Evolutionary conservation across 2,329 filamentous ascomycete genomes (phyloP), one percentile per base, ranked within the genome.

Genomic region (Chaetomium strumarium): DNA sequence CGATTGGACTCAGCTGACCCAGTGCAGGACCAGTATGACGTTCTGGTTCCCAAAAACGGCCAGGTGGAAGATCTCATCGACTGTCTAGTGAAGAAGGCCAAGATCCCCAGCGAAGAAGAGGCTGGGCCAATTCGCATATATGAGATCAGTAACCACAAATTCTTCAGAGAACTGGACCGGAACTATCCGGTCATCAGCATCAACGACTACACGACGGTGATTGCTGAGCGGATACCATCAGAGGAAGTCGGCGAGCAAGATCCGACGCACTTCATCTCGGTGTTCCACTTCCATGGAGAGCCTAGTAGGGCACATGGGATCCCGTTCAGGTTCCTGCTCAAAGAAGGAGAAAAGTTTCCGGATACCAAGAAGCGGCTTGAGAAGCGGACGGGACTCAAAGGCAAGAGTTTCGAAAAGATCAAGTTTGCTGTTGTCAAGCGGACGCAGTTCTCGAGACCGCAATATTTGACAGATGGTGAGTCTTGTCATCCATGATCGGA

Each of bases 361-460:
- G 89, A 97, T 33, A 96, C 91, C 40, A 96, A 92, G 74, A 90
- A 95, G 72, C 84, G 93, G n/a, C 75, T 99, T 4, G 91, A 93
- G 62, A 92, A 91, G 69, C 80, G 92, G 54, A 96, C 89, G 0
- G 91, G 91, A 24, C 85, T 99, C 72, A 96, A 96, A 71, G 95
- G 93, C 69, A 99, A 99, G 76, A 90, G 90, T 60, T 91, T 99
- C 61, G 92, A 99, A 70, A 97, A 97, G 77, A 93, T 99, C 70
- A 96, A 95, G 70, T 96, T 99, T 74, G 88, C 90, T 7, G 71
- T 95, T 31, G 80, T 96, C 47, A 76, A 84, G 67, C 77, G 87
- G 67, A 78, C 82, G 47, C 75, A 76, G 39, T 95, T 88, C 70
- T 83, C 86, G 37, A 90, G 86, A 65, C 86, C 90, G 24, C 79